phyloP scores from a whole-genome alignment of 306 rosid species.

The Dryas alaskensis region DNA sequence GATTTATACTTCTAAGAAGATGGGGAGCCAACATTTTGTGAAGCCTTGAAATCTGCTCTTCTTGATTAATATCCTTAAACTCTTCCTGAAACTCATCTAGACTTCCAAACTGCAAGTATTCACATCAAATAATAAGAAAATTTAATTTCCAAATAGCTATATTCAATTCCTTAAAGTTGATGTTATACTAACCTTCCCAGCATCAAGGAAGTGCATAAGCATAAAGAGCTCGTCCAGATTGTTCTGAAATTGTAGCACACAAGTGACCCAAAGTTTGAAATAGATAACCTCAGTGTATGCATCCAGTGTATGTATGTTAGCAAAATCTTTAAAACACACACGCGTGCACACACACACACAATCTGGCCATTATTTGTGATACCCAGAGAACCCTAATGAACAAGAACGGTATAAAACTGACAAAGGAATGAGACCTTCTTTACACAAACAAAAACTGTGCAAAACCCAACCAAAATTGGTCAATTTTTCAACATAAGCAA shows the following conservation, averaged over 20 bases:
- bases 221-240: conserved; percentile 95
- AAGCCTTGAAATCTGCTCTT: conserved; percentile 92
- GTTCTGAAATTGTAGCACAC: conserved; percentile 65
- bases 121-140: conserved; percentile 18
- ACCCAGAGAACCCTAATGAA: background rate
- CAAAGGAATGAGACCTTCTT: background rate
- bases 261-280: conserved; percentile 28
- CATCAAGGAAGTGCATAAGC: conserved; percentile 99
- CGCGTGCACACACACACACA: background rate
- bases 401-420: background rate
- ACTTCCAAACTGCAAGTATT: conserved; percentile 74
- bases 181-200: conserved; percentile 83
- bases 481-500: conserved; percentile 3
- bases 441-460: background rate
- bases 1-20: conserved; percentile 82
- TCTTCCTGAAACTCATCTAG: conserved; percentile 98
- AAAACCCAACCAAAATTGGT: background rate
- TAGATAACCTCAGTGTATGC: conserved; percentile 21
- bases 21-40: conserved; percentile 98
- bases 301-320: conserved; percentile 18
- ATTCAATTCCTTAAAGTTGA: conserved; percentile 22
- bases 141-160: conserved; percentile 11
- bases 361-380: conserved; percentile 3
- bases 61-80: conserved; percentile 96
- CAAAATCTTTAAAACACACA: background rate